Evolutionary conservation across 176 grass and related monocot species (phyloP), one percentile per base, ranked within the genome.

Genomic region (Avena insularis): DNA sequence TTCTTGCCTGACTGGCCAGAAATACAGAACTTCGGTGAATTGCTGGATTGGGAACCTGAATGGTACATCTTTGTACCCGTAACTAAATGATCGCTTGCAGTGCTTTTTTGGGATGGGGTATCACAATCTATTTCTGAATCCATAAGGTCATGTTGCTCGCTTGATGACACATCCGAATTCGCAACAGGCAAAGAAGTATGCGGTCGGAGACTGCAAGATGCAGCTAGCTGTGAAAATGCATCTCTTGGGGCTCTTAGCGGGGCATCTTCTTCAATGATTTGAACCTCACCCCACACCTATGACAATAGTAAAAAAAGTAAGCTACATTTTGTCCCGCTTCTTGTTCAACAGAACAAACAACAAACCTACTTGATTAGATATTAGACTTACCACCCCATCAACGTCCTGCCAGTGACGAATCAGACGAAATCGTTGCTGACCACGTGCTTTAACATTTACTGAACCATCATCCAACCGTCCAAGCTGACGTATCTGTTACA

Each of bases 211-310:
- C 63, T 95, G 62, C 79, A 75, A 68, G 80, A 75, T 85, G 93
- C 72, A 71, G 90, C 93, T 79, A 96, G 78, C 74, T 91, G 90
- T 80, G 82, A 85, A 91, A 98, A 98, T 85, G 90, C 90, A 77
- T 90, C 92, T 78, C 82, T 98, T 88, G 96, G 93, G 46, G 93
- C 94, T 90, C 85, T 92, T 68, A 79, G 81, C 71, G 96, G 93
- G 78, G 79, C 76, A 90, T 96, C 96, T 93, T 98, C 96, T 83
- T 94, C 81, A 85, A 98, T 85, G 47, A 98, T 98, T 93, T 98
- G 86, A 85, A 94, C 92, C 81, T 98, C 93, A 70, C 93, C 96
- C 84, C 90, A 96, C 55, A 88, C 79, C 96, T 98, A 74, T 89
- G 59, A 85, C 50, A 80, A 78, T 68, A 51, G 50, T 10, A 87